phyloP scores from a whole-genome alignment of 345 rosid species.

The Triadica sebifera region DNA sequence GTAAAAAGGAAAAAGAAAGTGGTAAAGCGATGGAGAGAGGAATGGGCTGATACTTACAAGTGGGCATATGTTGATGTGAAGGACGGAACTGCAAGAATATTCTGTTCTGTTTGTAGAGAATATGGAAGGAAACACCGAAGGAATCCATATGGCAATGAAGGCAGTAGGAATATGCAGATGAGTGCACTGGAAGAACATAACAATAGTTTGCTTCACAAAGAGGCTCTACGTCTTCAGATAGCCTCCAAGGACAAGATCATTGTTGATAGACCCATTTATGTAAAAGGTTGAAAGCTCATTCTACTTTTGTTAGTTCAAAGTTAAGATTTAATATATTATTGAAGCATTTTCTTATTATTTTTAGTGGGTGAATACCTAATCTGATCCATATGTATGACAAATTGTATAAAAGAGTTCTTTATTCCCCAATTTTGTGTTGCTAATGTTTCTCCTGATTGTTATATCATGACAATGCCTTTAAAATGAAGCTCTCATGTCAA shows the following conservation, averaged over 20 bases:
- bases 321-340: background rate
- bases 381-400: slow-evolving; percentile 10
- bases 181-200: slow-evolving; percentile 98
- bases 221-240: slow-evolving; percentile 95
- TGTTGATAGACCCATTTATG: slow-evolving; percentile 83
- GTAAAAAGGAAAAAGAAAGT: slow-evolving; percentile 93
- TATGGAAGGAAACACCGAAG: slow-evolving; percentile 96
- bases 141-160: slow-evolving; percentile 98
- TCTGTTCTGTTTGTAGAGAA: slow-evolving; percentile 95
- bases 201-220: slow-evolving; percentile 98
- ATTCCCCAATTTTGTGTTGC: background rate
- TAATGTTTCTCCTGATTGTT: background rate
- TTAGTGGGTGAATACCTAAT: background rate
- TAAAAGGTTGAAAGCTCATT: slow-evolving; percentile 61
- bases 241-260: slow-evolving; percentile 95
- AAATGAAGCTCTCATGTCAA: slow-evolving; percentile 96
- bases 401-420: slow-evolving; percentile 8
- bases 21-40: slow-evolving; percentile 99
- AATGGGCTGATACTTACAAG: slow-evolving; percentile 99
- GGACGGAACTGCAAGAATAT: slow-evolving; percentile 95
- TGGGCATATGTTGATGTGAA: slow-evolving; percentile 99
- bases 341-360: slow-evolving; percentile 2
- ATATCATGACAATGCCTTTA: slow-evolving; percentile 21
- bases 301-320: background rate
- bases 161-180: slow-evolving; percentile 99